Evolutionary conservation across 805 yeast genomes (phyloP).

Genomic region (Pichia phayaonensis): DNA sequence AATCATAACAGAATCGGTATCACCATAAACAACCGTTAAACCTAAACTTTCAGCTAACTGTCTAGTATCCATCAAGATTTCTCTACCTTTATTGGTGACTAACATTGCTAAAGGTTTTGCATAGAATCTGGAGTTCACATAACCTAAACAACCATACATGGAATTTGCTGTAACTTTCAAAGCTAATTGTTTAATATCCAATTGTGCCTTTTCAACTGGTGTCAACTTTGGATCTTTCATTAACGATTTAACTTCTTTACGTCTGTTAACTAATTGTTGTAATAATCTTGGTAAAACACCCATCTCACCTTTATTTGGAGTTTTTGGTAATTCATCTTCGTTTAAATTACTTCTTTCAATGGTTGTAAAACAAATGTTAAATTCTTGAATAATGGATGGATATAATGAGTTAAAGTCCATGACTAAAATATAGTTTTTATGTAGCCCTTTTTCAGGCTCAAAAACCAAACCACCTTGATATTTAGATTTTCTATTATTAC

Average conservation of each 20-base stretch:
- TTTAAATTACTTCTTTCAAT: constrained; percentile 56
- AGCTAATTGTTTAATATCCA: constrained; percentile 94
- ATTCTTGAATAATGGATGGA: constrained; percentile 96
- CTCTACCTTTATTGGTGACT: constrained; percentile 93
- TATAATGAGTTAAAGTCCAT: constrained; percentile 98
- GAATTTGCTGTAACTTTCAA: constrained; percentile 95
- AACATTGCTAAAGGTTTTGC: constrained; percentile 95
- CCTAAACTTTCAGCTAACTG: constrained; percentile 83
- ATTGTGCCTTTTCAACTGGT: constrained; percentile 64
- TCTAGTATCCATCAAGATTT: constrained; percentile 85
- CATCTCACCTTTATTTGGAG: constrained; percentile 53
- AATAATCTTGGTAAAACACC: constrained; percentile 87
- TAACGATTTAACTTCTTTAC: constrained; percentile 84
- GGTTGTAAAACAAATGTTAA: constrained; percentile 93
- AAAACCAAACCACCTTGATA: constrained; percentile 63
- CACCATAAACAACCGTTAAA: constrained; percentile 90
- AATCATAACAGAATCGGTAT: constrained; percentile 98
- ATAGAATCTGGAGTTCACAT: constrained; percentile 82
- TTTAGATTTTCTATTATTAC: constrained; percentile 30
- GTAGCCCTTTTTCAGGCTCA: constrained; percentile 93
- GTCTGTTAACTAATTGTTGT: constrained; percentile 78
- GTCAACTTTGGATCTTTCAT: constrained; percentile 68
- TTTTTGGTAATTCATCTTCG: constrained; percentile 57
- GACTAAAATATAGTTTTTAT: constrained; percentile 79
- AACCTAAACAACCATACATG: constrained; percentile 99